Conservation (phyloP, 179 eudicot genomes). For the Vitellaria paradoxa region DNA sequence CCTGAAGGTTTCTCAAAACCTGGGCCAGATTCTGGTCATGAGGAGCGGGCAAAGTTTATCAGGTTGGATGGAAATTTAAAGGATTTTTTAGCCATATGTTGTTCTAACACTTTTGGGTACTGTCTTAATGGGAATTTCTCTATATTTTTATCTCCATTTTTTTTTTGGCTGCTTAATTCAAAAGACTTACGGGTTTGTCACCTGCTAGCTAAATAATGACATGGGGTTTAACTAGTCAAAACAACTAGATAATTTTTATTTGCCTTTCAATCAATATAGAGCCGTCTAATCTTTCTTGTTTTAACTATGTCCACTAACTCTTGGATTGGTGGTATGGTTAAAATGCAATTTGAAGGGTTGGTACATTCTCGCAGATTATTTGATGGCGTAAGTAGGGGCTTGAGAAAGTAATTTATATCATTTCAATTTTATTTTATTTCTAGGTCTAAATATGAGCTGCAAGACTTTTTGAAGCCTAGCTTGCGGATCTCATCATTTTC, state of each 20-base stretch:
- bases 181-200: not conserved
- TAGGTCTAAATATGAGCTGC: slow-evolving; percentile 94
- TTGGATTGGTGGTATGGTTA: not conserved
- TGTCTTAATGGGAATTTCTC: not conserved
- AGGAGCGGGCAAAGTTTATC: slow-evolving; percentile 64
- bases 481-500: slow-evolving; percentile 62
- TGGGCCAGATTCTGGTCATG: slow-evolving; percentile 70
- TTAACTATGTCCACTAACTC: not conserved
- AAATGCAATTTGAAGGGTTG: not conserved
- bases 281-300: not conserved
- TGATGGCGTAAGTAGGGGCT: not conserved
- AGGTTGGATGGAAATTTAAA: slow-evolving; percentile 35
- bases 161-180: not conserved
- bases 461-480: slow-evolving; percentile 91
- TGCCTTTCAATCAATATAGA: slow-evolving; percentile 7
- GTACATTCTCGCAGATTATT: not conserved
- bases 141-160: not conserved
- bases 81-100: not conserved
- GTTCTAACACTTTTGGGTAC: too few species aligned
- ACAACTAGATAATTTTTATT: not conserved
- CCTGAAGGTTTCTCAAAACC: slow-evolving; percentile 83
- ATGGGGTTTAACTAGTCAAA: not conserved
- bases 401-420: not conserved
- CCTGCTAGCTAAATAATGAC: not conserved
- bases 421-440: slow-evolving; percentile 7